Evolutionary conservation across 176 grass and related monocot genomes (phyloP), one percentile per base, ranked within the genome.

Genomic region (Secale cereale): DNA sequence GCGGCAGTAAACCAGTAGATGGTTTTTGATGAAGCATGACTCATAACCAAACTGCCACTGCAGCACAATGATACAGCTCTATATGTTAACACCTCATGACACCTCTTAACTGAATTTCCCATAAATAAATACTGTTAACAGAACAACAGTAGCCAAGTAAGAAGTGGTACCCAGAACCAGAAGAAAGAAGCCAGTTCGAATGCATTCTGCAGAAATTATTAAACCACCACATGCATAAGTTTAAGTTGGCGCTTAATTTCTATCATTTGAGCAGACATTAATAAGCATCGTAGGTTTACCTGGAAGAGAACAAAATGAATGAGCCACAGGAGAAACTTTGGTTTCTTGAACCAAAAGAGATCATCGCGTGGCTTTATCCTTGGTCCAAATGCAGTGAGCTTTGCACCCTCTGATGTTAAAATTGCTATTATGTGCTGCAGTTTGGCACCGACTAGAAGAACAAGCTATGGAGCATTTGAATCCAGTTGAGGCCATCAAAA

Each of bases 321-420:
- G 65, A 99, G 61, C 81, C 91, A 88, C 78, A 99, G 63, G 68
- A 99, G 81, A 72, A 99, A 88, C 59, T 96, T 92, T 71, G 93
- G 93, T 84, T 99, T 99, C 88, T 99, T 99, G 73, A 99, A 96
- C 97, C 97, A 99, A 80, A 99, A 99, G 14, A 99, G 90, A 90
- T 96, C 91, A 70, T 99, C 93, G 61, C 93, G 83, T 27, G 91
- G 97, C 59, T 77, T 90, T 92, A 95, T 90, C 70, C 76, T 95
- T 43, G 81, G 86, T 20, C 89, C 93, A 40, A 85, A 86, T 70
- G 90, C 88, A 64, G 62, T 93, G 78, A 99, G 64, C 76, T 89
- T 94, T 46, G 88, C 90, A 89, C 90, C 91, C 84, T 99, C 93
- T 80, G 91, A 86, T 89, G 91, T 89, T 39, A 99, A 83, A 78